Percentiles rank a stretch among this genome's conserved stretches.
Evolutionary conservation across 1,284 basidiomycete species (phyloP).

Genomic region (Cutaneotrichosporon cutaneum): DNA sequence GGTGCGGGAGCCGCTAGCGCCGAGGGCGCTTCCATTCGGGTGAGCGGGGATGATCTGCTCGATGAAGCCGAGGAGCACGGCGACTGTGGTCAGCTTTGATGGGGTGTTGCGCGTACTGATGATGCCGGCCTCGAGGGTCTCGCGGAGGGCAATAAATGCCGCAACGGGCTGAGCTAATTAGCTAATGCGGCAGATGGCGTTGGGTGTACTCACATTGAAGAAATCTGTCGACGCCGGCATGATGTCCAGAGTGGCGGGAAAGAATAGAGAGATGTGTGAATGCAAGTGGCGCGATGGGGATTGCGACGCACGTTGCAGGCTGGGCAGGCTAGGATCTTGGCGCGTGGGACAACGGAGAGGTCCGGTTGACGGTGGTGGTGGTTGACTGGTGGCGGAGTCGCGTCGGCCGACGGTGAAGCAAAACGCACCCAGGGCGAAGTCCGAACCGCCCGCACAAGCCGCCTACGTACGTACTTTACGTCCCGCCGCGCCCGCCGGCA

Average conservation of each 20-base stretch:
- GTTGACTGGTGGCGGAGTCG: no score
- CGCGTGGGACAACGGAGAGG: not conserved
- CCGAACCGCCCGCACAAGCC: no score
- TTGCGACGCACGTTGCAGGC: not conserved
- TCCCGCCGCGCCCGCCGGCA: no score
- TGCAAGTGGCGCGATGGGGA: not conserved
- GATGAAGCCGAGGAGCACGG: constrained; percentile 78
- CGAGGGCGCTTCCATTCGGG: not conserved
- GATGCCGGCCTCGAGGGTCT: constrained; percentile 83
- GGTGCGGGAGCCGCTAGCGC: constrained; percentile 9
- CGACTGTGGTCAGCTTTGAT: constrained; percentile 42
- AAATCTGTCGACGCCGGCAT: constrained; percentile 15
- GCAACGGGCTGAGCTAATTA: constrained; percentile 33
- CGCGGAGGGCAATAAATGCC: constrained; percentile 85
- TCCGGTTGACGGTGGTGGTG: no score
- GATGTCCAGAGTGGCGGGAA: not conserved
- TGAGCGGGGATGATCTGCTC: constrained; percentile 63
- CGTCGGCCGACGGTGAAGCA: no score
- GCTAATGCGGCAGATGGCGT: not conserved
- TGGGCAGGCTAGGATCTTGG: not conserved
- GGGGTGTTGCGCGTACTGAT: constrained; percentile 59
- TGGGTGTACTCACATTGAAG: constrained; percentile 19
- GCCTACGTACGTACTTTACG: no score
- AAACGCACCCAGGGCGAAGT: no score
- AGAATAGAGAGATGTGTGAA: not conserved